A percentile compares a stretch with the other conserved stretches of the same genome.
These are phyloP conservation scores for Gossypium arboreum DNA, from an alignment of 345 rosid genomes.

Conservation along the genomic window DNA sequence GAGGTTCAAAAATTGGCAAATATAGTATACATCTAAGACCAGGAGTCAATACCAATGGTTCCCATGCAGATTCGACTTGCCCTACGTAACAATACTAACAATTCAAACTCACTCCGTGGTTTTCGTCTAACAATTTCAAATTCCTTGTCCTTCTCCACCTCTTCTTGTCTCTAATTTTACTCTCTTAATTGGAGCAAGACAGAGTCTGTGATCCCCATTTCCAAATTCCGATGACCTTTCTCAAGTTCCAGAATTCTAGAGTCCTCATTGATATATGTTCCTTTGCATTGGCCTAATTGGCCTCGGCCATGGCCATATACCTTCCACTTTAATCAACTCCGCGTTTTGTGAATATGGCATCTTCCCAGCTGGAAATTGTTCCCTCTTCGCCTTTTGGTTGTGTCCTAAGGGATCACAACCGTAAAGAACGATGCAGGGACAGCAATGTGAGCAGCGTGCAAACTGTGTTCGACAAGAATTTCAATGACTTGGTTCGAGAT, in stretches of 20 bases:
- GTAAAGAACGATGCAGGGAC: constrained; percentile 43
- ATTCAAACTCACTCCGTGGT: background rate
- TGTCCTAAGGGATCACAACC: constrained; percentile 29
- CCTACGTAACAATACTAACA: background rate
- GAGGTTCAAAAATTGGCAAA: background rate
- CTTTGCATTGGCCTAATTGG: background rate
- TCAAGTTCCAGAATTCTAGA: background rate
- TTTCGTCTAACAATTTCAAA: background rate
- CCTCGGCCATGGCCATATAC: background rate
- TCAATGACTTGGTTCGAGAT: constrained; percentile 40
- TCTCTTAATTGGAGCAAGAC: background rate
- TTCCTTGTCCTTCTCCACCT: background rate
- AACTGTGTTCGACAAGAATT: constrained; percentile 52
- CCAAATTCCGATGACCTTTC: background rate
- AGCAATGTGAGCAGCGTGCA: constrained; percentile 35
- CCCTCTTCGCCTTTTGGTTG: constrained; percentile 56
- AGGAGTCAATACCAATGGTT: no score
- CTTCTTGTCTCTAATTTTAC: background rate
- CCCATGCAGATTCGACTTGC: background rate
- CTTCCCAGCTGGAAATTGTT: constrained; percentile 59
- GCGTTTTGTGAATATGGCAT: constrained; percentile 42
- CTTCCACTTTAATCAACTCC: background rate
- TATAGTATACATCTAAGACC: background rate
- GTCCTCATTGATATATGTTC: background rate
- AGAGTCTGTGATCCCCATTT: background rate